Evolutionary conservation across 2,329 filamentous ascomycete species (phyloP), one percentile per base, ranked within the genome.

Genomic region (Remersonia thermophila): DNA sequence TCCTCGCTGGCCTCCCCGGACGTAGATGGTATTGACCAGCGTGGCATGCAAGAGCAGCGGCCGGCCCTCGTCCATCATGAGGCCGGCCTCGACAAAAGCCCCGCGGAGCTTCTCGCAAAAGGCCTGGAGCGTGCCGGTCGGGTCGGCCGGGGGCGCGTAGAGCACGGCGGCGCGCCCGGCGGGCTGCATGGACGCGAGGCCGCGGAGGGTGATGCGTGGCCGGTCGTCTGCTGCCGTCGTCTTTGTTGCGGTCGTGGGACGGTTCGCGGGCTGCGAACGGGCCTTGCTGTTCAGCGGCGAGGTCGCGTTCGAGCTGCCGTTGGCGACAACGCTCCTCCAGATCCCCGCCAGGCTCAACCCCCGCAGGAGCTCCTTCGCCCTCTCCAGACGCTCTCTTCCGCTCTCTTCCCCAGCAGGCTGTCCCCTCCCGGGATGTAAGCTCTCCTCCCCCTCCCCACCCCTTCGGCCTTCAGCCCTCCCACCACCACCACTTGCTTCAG

Each of bases 11-110:
- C 36, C 44, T 34, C 25, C 42, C 45, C 67, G 72, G 30, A 76
- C 75, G 53, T 94, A 93, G 11, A 86, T 73, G 0, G 86, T 93
- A 55, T 95, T 94, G 34, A 91, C 60, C 3, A 95, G 62, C 0
- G 89, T 95, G 13, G 83, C 85, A 53, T 95, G 89, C 35, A 95
- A 59, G 14, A 83, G 68, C 43, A 95, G 55, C 6, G 74, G 70
- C 37, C 83, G 62, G 10, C 62, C 58, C 17, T 83, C 77, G 1
- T 63, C 59, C 0, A 65, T 52, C 51, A 86, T 60, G 8, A 82
- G 55, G 2, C 66, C 74, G 0, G 61, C 61, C 2, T 70, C 60
- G 13, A 58, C 59, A 47, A 87, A 85, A 1, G 48, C 44, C 0
- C 58, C 50, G 41, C 67, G 61, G 11, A 85, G 51, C n/a, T 52